These are phyloP conservation scores for Sonneratia alba DNA, from an alignment of 345 rosid genomes.

Conservation along the genomic window DNA sequence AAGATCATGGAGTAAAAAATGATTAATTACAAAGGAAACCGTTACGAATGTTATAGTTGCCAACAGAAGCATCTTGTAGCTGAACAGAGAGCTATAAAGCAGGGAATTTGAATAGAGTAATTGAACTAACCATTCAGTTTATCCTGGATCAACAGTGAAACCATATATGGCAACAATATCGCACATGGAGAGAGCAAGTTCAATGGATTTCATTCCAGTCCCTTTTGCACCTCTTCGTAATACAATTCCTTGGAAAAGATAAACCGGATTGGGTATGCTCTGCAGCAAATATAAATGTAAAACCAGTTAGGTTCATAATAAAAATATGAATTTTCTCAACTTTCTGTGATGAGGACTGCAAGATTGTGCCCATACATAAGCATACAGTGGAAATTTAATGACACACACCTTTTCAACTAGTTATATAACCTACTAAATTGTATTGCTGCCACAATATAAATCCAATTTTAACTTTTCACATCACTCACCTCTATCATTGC, in stretches of 20 bases:
- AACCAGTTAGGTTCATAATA: neutral
- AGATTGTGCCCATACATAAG: too few species aligned
- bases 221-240: constrained; percentile 96
- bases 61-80: neutral
- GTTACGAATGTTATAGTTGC: too few species aligned
- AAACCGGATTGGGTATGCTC: constrained; percentile 90
- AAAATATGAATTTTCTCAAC: neutral
- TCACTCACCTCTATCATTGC: constrained; percentile 78
- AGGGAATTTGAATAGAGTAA: neutral
- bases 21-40: neutral
- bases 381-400: neutral
- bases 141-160: constrained; percentile 96
- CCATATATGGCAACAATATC: constrained; percentile 91
- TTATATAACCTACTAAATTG: neutral
- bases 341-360: too few species aligned
- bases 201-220: constrained; percentile 93
- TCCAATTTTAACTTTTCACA: neutral
- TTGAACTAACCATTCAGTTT: constrained; percentile 75
- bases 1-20: too few species aligned
- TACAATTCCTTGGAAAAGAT: constrained; percentile 96
- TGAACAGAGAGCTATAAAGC: neutral
- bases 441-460: neutral
- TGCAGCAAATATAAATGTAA: constrained; percentile 25
- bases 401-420: neutral
- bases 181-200: constrained; percentile 91